Percentiles rank a stretch among this genome's conserved stretches.
phyloP scores from a whole-genome alignment of 768 basidiomycete species.

The Lepiota brunneoincarnata region DNA sequence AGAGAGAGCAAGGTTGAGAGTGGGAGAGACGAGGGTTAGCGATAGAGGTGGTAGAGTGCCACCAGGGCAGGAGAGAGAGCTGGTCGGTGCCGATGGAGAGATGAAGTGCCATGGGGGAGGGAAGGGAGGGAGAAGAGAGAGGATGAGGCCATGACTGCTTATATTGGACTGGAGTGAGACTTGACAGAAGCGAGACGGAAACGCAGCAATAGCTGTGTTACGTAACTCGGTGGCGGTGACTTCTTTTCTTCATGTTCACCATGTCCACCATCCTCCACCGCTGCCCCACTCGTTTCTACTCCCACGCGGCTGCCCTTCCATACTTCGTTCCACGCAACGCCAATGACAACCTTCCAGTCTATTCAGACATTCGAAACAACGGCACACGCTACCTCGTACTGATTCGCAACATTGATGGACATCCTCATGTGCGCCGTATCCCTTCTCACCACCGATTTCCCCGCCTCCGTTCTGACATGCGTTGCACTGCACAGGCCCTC shows the following conservation, averaged over 20 bases:
- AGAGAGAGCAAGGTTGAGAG: constrained; percentile 1
- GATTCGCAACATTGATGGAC: constrained; percentile 70
- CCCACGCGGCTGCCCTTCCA: constrained; percentile 20
- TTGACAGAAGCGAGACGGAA: constrained; percentile 25
- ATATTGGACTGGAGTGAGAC: constrained; percentile 28
- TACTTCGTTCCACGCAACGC: constrained; percentile 71
- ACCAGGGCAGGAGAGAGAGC: background rate
- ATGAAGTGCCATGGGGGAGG: no score
- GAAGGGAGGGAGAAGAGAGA: constrained; percentile 14
- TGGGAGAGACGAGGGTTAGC: constrained; percentile 8
- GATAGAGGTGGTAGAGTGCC: background rate
- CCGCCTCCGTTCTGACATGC: constrained; percentile 16
- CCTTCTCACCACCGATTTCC: constrained; percentile 1
- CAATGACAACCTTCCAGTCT: constrained; percentile 69
- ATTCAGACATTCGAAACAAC: constrained; percentile 68
- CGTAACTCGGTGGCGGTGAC: constrained; percentile 24
- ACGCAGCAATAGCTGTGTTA: constrained; percentile 21
- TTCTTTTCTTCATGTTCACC: background rate
- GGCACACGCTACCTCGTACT: constrained; percentile 56
- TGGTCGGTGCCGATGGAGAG: no score
- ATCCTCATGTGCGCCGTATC: constrained; percentile 45
- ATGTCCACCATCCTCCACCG: constrained; percentile 13
- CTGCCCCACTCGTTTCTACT: constrained; percentile 14
- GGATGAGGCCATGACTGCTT: constrained; percentile 17
- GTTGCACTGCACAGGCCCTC: constrained; percentile 41